These are phyloP conservation scores for Agaricales sp. DNA, from an alignment of 1,284 basidiomycete species.

Conservation along the genomic window DNA sequence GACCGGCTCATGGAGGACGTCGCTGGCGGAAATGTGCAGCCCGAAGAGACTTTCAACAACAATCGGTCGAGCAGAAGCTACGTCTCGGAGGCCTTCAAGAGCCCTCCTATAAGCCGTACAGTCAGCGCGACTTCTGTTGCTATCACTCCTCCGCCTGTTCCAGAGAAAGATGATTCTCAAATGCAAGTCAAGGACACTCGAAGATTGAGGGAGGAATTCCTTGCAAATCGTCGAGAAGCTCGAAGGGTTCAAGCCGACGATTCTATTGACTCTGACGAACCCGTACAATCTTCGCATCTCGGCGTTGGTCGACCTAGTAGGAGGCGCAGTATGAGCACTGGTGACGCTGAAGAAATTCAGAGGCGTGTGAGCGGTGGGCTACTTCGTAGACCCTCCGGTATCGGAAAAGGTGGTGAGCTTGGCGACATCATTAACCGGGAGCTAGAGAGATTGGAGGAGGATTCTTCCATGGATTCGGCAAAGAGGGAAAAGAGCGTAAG, in stretches of 20 bases:
- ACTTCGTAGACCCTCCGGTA: conserved; percentile 21
- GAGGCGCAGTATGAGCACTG: conserved; percentile 64
- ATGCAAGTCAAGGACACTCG: conserved; percentile 14
- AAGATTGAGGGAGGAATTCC: conserved; percentile 48
- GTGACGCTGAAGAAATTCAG: conserved; percentile 42
- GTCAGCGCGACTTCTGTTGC: conserved; percentile 28
- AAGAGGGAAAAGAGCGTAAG: conserved; percentile 34
- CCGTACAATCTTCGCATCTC: conserved; percentile 15
- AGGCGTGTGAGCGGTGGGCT: conserved; percentile 28
- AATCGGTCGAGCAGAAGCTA: conserved; percentile 19
- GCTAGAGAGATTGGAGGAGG: conserved; percentile 45
- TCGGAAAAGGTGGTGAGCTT: conserved; percentile 40
- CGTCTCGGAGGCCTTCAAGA: conserved; percentile 15
- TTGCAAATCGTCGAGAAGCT: conserved; percentile 61
- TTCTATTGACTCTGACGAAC: conserved; percentile 20
- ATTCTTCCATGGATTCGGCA: conserved; percentile 16
- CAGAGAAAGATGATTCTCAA: conserved; percentile 56
- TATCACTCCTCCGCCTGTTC: conserved; percentile 35
- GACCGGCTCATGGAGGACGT: conserved; percentile 73
- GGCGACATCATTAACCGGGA: conserved; percentile 62
- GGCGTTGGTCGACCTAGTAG: conserved; percentile 41
- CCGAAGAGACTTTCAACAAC: conserved; percentile 22
- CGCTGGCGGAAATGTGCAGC: conserved; percentile 30
- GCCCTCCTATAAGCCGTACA: conserved; percentile 22
- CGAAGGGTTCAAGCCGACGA: conserved; percentile 42